Evolutionary conservation across 208 protist genomes (phyloP).

Genomic region (Lotmaria passim): DNA sequence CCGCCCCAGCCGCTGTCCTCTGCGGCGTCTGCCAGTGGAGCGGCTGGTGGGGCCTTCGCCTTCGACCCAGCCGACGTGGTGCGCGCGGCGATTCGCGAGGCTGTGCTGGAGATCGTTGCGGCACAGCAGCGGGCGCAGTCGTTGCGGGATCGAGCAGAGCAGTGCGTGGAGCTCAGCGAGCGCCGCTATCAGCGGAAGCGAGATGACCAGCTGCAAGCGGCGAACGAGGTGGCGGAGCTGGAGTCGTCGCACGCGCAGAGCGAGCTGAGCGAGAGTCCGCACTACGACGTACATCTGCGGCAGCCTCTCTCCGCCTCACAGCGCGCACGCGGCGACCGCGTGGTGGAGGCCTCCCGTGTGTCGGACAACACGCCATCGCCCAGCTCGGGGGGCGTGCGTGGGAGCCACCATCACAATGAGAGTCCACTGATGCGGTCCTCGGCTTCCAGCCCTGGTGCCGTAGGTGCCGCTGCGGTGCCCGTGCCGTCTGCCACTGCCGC

Average conservation of each 20-base stretch:
- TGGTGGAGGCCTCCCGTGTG: neutral
- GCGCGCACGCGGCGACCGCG: neutral
- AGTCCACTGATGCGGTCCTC: slow-evolving; percentile 6
- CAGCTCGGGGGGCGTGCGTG: neutral
- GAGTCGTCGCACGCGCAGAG: slow-evolving; percentile 30
- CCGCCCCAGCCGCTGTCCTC: neutral
- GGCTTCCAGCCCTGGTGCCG: neutral
- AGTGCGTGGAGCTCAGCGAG: slow-evolving; percentile 37
- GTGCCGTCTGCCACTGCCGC: slow-evolving; percentile 11
- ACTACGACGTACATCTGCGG: neutral
- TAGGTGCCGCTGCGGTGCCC: neutral
- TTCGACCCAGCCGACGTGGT: slow-evolving; percentile 42
- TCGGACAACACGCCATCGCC: slow-evolving; percentile 6
- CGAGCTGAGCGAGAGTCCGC: slow-evolving; percentile 2
- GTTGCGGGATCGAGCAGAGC: slow-evolving; percentile 44
- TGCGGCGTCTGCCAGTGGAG: neutral
- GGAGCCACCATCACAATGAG: neutral
- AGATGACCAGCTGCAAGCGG: slow-evolving; percentile 36
- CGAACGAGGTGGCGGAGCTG: slow-evolving; percentile 29
- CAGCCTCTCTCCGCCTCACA: neutral
- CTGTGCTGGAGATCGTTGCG: slow-evolving; percentile 61
- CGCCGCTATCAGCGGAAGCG: slow-evolving; percentile 38
- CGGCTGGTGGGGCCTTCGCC: neutral
- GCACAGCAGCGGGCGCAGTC: slow-evolving; percentile 45
- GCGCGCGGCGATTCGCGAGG: slow-evolving; percentile 64